Base-by-base conservation (phyloP, 1,284 basidiomycete species). In the Salmacisia buchloeana region DNA sequence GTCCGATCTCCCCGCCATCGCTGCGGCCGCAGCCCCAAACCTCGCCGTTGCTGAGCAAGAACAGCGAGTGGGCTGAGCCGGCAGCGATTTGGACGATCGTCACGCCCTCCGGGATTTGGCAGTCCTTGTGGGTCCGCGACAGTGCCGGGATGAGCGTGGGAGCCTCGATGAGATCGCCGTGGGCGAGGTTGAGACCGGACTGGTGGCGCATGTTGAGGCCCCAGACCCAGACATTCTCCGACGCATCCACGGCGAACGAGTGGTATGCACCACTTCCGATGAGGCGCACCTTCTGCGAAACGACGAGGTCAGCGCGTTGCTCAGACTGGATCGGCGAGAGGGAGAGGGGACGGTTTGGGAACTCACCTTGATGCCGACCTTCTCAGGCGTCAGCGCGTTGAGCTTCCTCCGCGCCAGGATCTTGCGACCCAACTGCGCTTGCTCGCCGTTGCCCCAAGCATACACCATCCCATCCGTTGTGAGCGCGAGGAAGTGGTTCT, bases 201-300 rank as follows among this genome's bases (percentile, higher is more conserved):
- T 91, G 89, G 31, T 85, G 84, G 79, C 85, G 85, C 41, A 84
- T 88, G 81, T 97, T 96, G 66, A 94, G 83, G 27, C 93, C 93
- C 93, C 93, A 97, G 2, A 87, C 91, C 85, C 87, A 94, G 2
- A 93, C 89, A 58, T 85, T 85, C 39, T 92, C 93, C 25, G 84
- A 82, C 67, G 88, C 85, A 79, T 92, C 88, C 66, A 96, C 87
- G 2, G 92, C 93, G 73, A 94, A 96, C 0, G 91, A 92, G 78
- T 91, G 89, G 80, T 88, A 90, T 46, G 85, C 85, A 9, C 93
- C 92, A 0, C 90, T 85, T 7, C 90, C 92, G 67, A 96, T 83
- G 46, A 83, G 83, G 21, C 88, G 87, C 58, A 91, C 89, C 74
- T 89, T 88, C 63, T 88, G 86, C n/a, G 35, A 39, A 52, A 10